A percentile compares a stretch with the other conserved stretches of the same genome.
phyloP scores from a whole-genome alignment of 768 basidiomycete genomes.

The Pisolithus marmoratus region DNA sequence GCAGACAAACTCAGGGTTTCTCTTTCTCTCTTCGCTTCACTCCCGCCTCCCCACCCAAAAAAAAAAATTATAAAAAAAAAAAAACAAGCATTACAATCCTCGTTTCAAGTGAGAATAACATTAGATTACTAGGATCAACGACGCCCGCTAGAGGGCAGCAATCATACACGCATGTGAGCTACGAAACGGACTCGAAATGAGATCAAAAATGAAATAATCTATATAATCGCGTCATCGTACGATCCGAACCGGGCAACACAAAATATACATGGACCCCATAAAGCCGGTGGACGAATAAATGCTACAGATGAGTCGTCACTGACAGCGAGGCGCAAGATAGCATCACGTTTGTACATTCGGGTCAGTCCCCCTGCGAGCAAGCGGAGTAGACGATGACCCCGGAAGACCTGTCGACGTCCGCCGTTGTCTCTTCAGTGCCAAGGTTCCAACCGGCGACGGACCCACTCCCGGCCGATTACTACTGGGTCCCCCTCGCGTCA shows the following conservation, averaged over 20 bases:
- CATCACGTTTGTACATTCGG: slow-evolving; percentile 9
- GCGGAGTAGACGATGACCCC: slow-evolving; percentile 29
- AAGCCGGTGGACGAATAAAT: slow-evolving; percentile 2
- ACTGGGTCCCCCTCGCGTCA: slow-evolving; percentile 34
- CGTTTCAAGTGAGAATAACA: slow-evolving; percentile 20
- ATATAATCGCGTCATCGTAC: slow-evolving; percentile 25
- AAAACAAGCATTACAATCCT: slow-evolving; percentile 7
- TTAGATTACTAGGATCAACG: slow-evolving; percentile 25
- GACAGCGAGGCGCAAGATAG: neutral
- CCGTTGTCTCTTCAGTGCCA: slow-evolving; percentile 73
- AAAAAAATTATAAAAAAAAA: no score
- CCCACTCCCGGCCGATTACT: slow-evolving; percentile 20
- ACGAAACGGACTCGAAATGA: slow-evolving; percentile 6
- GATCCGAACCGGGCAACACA: slow-evolving; percentile 24
- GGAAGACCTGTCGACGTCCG: slow-evolving; percentile 62
- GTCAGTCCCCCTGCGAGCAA: slow-evolving; percentile 27
- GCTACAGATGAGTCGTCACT: slow-evolving; percentile 12
- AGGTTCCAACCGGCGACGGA: slow-evolving; percentile 14
- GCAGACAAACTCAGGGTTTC: neutral
- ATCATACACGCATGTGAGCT: slow-evolving; percentile 14
- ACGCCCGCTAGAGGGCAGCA: slow-evolving; percentile 13
- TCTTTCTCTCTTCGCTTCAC: neutral
- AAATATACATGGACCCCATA: slow-evolving; percentile 25
- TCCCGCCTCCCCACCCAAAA: no score
- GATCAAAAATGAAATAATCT: slow-evolving; percentile 29